phyloP scores from a whole-genome alignment of 306 rosid species.

The Cucurbita maxima region DNA sequence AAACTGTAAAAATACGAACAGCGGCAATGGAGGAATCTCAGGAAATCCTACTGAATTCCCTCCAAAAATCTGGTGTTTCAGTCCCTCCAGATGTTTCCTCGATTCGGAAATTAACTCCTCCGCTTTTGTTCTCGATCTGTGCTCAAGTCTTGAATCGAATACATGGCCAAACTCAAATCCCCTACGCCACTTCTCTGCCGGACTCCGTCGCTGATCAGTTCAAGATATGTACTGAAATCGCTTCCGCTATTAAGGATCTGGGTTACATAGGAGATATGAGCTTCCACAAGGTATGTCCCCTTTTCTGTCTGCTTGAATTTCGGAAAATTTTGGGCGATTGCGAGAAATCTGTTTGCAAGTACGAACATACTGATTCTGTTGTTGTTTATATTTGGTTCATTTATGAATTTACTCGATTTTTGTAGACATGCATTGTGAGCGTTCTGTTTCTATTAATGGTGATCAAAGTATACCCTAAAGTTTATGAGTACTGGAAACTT shows the following conservation, averaged over 20 bases:
- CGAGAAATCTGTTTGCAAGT: no score
- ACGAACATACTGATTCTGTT: not conserved
- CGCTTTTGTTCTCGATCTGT: constrained; percentile 29
- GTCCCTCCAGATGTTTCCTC: constrained; percentile 23
- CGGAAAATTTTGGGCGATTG: no score
- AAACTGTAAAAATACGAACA: not conserved
- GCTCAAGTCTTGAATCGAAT: constrained; percentile 31
- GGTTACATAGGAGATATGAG: constrained; percentile 38
- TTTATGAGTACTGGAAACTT: not conserved
- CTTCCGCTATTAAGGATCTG: constrained; percentile 28
- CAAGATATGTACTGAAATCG: constrained; percentile 31
- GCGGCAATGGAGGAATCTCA: constrained; percentile 22
- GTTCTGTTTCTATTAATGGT: not conserved
- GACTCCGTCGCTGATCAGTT: constrained; percentile 35
- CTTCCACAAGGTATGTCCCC: constrained; percentile 32
- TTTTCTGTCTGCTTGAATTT: not conserved
- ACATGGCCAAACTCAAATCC: constrained; percentile 3
- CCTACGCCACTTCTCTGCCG: constrained; percentile 26
- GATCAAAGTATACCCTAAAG: not conserved
- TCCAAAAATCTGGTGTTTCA: constrained; percentile 20
- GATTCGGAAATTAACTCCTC: constrained; percentile 18
- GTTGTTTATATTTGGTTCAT: not conserved
- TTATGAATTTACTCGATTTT: not conserved
- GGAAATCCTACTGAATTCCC: constrained; percentile 24
- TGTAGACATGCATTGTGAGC: not conserved